Base-by-base conservation (phyloP, 2,329 filamentous ascomycete genomes). In the Nemania diffusa region DNA sequence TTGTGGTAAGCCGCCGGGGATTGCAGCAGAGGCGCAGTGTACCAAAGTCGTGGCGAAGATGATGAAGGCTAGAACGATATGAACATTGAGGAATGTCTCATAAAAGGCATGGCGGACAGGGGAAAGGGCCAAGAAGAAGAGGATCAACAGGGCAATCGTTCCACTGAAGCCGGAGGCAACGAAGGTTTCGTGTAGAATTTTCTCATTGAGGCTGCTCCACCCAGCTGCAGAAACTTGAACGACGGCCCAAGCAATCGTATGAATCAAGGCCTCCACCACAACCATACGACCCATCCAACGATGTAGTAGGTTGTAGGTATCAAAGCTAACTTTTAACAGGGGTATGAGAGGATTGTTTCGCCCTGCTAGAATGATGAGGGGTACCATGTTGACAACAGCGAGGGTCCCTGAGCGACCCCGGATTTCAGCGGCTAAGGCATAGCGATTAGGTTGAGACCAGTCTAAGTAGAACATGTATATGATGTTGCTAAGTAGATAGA, bases 21-120 rank as follows among this genome's bases (percentile, higher is more conserved):
- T 82, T 3, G 83, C 79, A 29, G 92, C 87, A 9, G 92, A 83
- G 51, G 88, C 84, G 74, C 93, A 89, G 82, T 98, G 96, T 42
- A 94, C 83, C 86, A 90, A 96, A 8, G 94, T 89, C 74, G 90
- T 90, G 64, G 87, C 83, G 57, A 97, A 87, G 55, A 84, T 83
- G 61, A 92, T 76, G 40, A 91, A 79, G 44, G 90, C 93, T 57
- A 97, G 82, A 42, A 92, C 79, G 73, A 97, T 94, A 81, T 98
- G 96, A 32, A 91, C 81, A 77, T 92, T 93, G 73, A 98, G 86
- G 82, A 99, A 99, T 0, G 93, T 97, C 82, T 99, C 96, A 82
- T 99, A 99, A 78, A 97, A 97, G 44, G 94, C 94, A 79, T 97
- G 95, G 68, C 96, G 90, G 58, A 99, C 77, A 0, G 94, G 91